Base-by-base conservation (phyloP, 257 asterid species). In the Plantago elongata region DNA sequence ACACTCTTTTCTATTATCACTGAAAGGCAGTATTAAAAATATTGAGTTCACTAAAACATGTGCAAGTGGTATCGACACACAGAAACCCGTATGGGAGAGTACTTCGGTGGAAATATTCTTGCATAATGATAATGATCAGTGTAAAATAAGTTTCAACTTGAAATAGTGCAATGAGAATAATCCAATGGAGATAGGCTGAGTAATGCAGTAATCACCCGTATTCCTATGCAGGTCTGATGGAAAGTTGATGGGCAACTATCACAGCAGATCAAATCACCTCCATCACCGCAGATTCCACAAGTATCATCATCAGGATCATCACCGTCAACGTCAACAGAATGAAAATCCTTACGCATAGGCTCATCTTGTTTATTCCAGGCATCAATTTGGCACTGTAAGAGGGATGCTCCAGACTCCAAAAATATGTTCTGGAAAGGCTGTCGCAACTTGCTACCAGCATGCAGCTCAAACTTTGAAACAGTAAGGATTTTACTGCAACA, bases 171-270 rank as follows among this genome's bases (percentile, higher is more conserved):
- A 63, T 57, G 51, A 58, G 65, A 17, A 47, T 30, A 65, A 60
- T 43, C 62, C 49, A 34, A 46, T 10, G 22, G 40, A 22, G 27
- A 8, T 16, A 51, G 34, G 49, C 57, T 12, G 27, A 57, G 51
- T 58, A 50, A 55, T 66, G 54, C 10, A 30, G 64, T 9, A 51
- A 61, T 38, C 74, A 90, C 97, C 95, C 81, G 73, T 65, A 87
- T 87, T 56, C 69, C 96, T 65, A 93, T 72, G 81, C 99, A 93
- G 66, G 68, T 78, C 75, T 85, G 96, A 74, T 93, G 99, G 72
- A 89, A 93, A 62, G 99, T 93, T 13, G 99, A 89, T 30, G 97
- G 96, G 71, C 99, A 93, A 71, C 96, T 85, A 75, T 89, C 97
- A 78, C 99, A 93, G 70, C 97, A 93, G 63, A 93, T 87, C 78